These are phyloP conservation scores for Colletotrichum cereale DNA, from an alignment of 2,329 filamentous ascomycete species.

Conservation along the genomic window DNA sequence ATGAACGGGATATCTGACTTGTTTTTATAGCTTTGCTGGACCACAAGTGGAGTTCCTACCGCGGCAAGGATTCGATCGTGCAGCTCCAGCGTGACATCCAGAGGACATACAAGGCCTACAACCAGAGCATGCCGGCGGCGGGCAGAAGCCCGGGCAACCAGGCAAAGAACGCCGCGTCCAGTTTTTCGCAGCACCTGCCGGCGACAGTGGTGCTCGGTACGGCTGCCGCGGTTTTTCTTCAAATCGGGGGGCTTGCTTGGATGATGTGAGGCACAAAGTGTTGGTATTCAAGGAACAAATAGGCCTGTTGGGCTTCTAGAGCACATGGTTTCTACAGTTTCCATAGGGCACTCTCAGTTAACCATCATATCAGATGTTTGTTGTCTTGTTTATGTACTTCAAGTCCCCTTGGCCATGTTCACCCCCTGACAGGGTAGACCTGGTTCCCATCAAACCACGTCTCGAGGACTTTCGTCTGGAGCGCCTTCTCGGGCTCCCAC, in stretches of 20 bases:
- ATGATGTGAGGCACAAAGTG: no score
- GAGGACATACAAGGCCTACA: slow-evolving; percentile 24
- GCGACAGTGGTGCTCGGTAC: not conserved
- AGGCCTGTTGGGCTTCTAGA: not conserved
- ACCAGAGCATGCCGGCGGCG: slow-evolving; percentile 8
- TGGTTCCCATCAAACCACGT: slow-evolving; percentile 66
- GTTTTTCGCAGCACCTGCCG: no score
- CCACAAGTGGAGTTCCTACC: slow-evolving; percentile 20
- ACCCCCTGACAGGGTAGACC: slow-evolving; percentile 49
- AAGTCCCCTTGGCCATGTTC: not conserved
- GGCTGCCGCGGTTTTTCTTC: not conserved
- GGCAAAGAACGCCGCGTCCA: slow-evolving; percentile 4
- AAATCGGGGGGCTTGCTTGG: not conserved
- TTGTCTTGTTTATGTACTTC: no score
- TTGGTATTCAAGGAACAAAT: not conserved
- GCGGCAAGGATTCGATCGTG: slow-evolving; percentile 13
- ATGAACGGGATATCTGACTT: not conserved
- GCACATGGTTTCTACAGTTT: no score
- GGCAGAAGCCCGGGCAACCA: slow-evolving; percentile 1
- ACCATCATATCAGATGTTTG: not conserved
- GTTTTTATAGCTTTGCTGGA: not conserved
- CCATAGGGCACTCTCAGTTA: not conserved
- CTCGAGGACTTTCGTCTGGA: slow-evolving; percentile 61
- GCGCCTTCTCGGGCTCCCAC: slow-evolving; percentile 60
- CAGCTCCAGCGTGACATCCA: slow-evolving; percentile 27